Base-by-base conservation (phyloP, 345 rosid genomes). In the Bretschneidera sinensis region DNA sequence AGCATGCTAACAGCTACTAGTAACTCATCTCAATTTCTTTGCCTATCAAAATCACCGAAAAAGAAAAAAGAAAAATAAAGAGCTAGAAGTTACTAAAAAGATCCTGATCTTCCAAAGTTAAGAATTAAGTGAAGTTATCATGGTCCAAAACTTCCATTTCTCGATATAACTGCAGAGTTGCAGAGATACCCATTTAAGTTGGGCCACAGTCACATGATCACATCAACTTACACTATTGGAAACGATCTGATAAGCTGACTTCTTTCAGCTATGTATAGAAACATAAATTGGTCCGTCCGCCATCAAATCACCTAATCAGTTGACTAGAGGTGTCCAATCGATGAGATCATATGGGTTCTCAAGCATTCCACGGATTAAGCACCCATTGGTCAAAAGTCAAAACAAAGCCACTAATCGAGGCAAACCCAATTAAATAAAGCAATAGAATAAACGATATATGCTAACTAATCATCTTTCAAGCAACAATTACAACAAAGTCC, bases 21-120 rank as follows among this genome's bases (percentile, higher is more conserved):
- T 17, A 49, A 23, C 61, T 21, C 72, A 59, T 69, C 60, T 57
- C 61, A 54, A 39, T 55, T 59, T 48, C 50, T 57, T 48, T 5
- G 24, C 76, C 56, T 24, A 59, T 31, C 43, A 25, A 33, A 18
- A 24, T 18, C 39, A 33, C 31, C 5, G 14, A 17, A 19, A 43
- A n/a, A 33, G n/a, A n/a, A n/a, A n/a, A n/a, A n/a, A n/a, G n/a
- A n/a, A n/a, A n/a, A n/a, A n/a, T n/a, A n/a, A 17, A 55, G 17
- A 17, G 7, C 5, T 25, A 11, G 45, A 35, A 61, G 11, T 23
- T 1, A 59, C 31, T 23, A 34, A 0, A 17, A 24, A 14, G 20
- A 0, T 20, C 48, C 17, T 21, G 15, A 17, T 52, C 17, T 51
- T 47, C 39, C 28, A 45, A 8, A 50, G 2, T 18, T 13, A 52